A percentile compares a stretch with the other conserved stretches of the same genome.
phyloP scores from a whole-genome alignment of 116 monocot species.

The Cymodocea nodosa region DNA sequence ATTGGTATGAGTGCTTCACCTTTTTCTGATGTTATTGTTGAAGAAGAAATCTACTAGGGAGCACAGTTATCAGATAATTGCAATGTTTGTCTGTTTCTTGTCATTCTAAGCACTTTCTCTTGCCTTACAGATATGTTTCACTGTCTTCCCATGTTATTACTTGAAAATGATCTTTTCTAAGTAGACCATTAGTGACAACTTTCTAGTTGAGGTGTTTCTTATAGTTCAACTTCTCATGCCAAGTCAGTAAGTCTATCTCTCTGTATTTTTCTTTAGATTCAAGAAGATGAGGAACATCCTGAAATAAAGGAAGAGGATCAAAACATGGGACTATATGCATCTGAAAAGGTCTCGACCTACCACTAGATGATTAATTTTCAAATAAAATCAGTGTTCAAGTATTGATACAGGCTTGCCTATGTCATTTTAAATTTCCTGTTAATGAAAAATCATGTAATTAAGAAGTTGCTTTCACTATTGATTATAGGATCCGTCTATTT shows the following conservation, averaged over 20 bases:
- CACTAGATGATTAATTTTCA: not conserved
- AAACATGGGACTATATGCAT: constrained; percentile 13
- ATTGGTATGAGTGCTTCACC: constrained; percentile 31
- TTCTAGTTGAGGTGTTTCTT: constrained; percentile 2
- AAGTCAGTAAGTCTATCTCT: not conserved
- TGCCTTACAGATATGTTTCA: constrained; percentile 14
- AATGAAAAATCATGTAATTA: not conserved
- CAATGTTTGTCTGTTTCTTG: too few relatives aligned
- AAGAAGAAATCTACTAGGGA: not conserved
- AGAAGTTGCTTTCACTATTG: not conserved
- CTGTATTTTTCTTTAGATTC: constrained; percentile 39
- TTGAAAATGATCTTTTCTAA: not conserved
- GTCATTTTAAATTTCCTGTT: not conserved
- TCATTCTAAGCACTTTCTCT: too few relatives aligned
- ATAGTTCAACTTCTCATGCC: not conserved
- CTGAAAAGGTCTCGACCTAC: constrained; percentile 27
- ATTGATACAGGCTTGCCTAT: not conserved
- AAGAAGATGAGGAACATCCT: constrained; percentile 71
- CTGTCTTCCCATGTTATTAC: not conserved
- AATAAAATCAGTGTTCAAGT: not conserved
- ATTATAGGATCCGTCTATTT: constrained; percentile 42
- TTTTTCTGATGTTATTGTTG: not conserved
- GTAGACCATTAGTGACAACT: too few relatives aligned
- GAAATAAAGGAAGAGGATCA: constrained; percentile 60
- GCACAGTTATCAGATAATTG: not conserved